phyloP scores from a whole-genome alignment of 495 filamentous ascomycete species.

The Hypoxylon fragiforme region DNA sequence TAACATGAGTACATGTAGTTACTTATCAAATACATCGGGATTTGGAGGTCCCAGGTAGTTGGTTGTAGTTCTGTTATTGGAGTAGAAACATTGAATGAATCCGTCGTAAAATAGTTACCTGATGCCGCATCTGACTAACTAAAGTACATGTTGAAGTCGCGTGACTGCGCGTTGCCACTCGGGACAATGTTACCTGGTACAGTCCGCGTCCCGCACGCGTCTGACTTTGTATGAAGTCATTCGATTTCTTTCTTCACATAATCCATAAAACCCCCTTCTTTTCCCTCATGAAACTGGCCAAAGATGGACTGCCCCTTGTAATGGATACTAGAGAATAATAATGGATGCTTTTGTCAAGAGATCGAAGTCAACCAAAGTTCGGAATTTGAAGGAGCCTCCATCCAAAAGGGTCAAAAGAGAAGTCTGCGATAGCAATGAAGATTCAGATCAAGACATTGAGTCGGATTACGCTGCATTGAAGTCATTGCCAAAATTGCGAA shows the following conservation, averaged over 20 bases:
- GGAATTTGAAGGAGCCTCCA: constrained; percentile 29
- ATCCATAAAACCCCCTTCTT: background rate
- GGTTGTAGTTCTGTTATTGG: background rate
- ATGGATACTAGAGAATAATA: too few relatives aligned
- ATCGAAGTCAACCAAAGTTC: constrained; percentile 2
- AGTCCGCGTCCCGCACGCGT: constrained; percentile 30
- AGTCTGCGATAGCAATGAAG: constrained; percentile 34
- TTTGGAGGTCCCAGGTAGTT: too few relatives aligned
- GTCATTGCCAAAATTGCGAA: constrained; percentile 6
- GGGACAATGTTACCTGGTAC: background rate
- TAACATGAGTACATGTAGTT: too few relatives aligned
- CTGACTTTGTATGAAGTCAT: constrained; percentile 27
- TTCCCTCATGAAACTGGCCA: background rate
- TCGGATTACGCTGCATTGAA: constrained; percentile 9
- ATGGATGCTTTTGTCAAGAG: constrained; percentile 37
- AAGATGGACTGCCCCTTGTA: constrained; percentile 1
- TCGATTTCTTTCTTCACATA: background rate
- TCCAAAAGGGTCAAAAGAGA: constrained; percentile 41
- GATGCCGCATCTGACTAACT: too few relatives aligned
- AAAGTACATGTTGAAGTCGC: constrained; percentile 7
- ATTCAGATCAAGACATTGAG: constrained; percentile 29
- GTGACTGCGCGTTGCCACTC: constrained; percentile 33
- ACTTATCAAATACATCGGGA: too few relatives aligned
- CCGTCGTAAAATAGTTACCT: too few relatives aligned
- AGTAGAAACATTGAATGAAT: too few relatives aligned